Evolutionary conservation across 805 yeast species (phyloP).

Genomic region (Saturnispora diversa): DNA sequence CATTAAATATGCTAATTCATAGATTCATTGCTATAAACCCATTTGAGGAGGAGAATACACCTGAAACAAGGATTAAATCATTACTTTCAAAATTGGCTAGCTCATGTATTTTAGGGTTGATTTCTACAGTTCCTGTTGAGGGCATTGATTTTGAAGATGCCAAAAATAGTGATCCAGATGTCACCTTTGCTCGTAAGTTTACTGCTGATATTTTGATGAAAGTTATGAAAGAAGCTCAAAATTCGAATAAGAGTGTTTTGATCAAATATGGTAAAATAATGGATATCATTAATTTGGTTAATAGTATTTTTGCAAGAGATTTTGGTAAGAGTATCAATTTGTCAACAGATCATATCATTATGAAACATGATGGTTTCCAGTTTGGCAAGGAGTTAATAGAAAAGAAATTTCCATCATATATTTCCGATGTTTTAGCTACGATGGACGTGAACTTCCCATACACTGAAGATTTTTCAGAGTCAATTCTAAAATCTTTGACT

Average conservation of each 20-base stretch:
- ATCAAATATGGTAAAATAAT: constrained; percentile 46
- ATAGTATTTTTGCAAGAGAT: constrained; percentile 36
- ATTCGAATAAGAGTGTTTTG: constrained; percentile 31
- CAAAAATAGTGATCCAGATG: constrained; percentile 54
- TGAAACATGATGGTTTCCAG: constrained; percentile 53
- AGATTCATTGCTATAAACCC: constrained; percentile 57
- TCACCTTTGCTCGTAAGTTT: constrained; percentile 66
- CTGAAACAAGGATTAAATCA: constrained; percentile 41
- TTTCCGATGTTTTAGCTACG: constrained; percentile 53
- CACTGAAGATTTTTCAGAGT: constrained; percentile 49
- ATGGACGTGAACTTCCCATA: constrained; percentile 70
- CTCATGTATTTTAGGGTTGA: constrained; percentile 51
- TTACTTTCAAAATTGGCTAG: constrained; percentile 57
- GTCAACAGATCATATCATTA: constrained; percentile 38
- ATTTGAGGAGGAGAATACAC: constrained; percentile 29
- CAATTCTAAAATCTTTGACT: constrained; percentile 52
- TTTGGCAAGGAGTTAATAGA: constrained; percentile 64
- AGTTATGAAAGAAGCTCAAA: constrained; percentile 46
- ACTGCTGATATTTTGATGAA: constrained; percentile 61
- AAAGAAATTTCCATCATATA: constrained; percentile 47
- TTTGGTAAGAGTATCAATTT: constrained; percentile 29
- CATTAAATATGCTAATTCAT: constrained; percentile 68
- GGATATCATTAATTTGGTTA: constrained; percentile 43
- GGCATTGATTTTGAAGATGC: constrained; percentile 39
- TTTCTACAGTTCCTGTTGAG: constrained; percentile 49